Percentiles rank a stretch among this genome's conserved stretches.
These are phyloP conservation scores for Cynanchum wilfordii DNA, from an alignment of 257 asterid genomes.

Conservation along the genomic window DNA sequence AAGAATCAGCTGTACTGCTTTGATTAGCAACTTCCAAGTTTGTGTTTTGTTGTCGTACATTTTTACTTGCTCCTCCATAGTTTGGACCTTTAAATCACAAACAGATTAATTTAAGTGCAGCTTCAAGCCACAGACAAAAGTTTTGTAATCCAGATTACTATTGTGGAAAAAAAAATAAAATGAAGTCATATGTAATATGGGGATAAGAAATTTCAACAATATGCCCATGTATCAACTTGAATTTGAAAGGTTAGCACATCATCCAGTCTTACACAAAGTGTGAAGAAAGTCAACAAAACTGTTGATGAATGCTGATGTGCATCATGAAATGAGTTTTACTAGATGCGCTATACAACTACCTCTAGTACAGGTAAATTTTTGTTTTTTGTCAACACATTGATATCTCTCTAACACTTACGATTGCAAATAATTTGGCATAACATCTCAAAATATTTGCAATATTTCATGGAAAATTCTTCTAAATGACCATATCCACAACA, in stretches of 20 bases:
- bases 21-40: conserved; percentile 99
- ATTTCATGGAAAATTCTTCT: not conserved
- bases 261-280: not conserved
- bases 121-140: not conserved
- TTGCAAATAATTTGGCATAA: not conserved
- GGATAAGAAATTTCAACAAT: not conserved
- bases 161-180: not conserved
- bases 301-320: not conserved
- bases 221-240: not conserved
- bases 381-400: not conserved
- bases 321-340: not conserved
- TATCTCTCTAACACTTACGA: not conserved
- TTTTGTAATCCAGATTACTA: not conserved
- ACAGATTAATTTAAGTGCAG: conserved; percentile 14
- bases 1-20: conserved; percentile 88
- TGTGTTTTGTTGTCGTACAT: conserved; percentile 99
- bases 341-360: not conserved
- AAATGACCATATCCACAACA: not conserved
- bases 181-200: not conserved
- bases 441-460: not conserved
- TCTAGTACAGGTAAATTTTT: not conserved
- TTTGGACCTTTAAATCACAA: conserved; percentile 60
- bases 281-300: not conserved
- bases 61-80: conserved; percentile 98
- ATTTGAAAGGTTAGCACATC: not conserved